phyloP scores from a whole-genome alignment of 192 early-diverging fungal genomes.

The Funneliformis geosporum region DNA sequence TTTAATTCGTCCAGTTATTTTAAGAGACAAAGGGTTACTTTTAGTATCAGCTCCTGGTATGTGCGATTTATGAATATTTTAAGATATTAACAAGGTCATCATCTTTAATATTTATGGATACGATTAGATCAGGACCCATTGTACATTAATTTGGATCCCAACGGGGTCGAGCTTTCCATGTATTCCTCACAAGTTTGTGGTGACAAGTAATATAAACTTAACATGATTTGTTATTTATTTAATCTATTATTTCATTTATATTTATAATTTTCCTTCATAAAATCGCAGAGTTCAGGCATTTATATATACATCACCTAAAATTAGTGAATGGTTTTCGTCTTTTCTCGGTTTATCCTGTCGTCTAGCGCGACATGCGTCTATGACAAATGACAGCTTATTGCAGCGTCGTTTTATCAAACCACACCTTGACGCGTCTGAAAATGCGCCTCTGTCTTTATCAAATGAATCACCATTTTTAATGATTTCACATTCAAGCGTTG shows the following conservation, averaged over 20 bases:
- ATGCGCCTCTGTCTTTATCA: conserved; percentile 56
- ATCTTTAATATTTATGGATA: too few relatives aligned
- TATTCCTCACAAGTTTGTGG: conserved; percentile 47
- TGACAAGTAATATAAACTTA: conserved; percentile 36
- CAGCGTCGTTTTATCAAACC: conserved; percentile 40
- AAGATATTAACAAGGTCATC: neutral
- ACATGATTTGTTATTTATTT: neutral
- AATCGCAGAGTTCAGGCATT: conserved; percentile 9
- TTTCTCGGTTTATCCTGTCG: conserved; percentile 47
- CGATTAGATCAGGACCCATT: neutral
- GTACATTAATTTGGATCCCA: conserved; percentile 21
- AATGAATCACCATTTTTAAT: conserved; percentile 76
- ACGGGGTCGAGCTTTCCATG: conserved; percentile 27
- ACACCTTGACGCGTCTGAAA: conserved; percentile 39
- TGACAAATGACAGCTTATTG: neutral
- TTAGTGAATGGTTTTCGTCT: conserved; percentile 50
- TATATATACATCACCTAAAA: conserved; percentile 38
- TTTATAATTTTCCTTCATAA: neutral
- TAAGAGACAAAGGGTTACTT: conserved; percentile 43
- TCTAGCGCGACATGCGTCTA: conserved; percentile 42
- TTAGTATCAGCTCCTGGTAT: conserved; percentile 46
- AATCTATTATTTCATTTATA: too few relatives aligned
- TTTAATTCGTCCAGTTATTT: conserved; percentile 57
- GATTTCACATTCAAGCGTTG: conserved; percentile 60
- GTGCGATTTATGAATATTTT: too few relatives aligned